Conservation (phyloP, 305 asterid species). For the Fraxinus ornus region DNA sequence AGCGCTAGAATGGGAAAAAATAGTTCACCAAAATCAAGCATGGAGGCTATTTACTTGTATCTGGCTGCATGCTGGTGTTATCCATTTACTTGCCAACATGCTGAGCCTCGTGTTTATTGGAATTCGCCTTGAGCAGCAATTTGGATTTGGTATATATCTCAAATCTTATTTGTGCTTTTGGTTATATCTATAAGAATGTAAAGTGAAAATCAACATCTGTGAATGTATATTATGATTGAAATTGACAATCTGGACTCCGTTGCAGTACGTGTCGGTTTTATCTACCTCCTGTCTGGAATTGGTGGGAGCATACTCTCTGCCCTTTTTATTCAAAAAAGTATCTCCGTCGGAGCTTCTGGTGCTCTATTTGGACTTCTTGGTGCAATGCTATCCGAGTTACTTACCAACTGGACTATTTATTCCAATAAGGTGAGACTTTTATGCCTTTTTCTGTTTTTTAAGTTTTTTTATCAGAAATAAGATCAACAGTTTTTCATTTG, state of each 20-base stretch:
- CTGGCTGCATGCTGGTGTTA: slow-evolving; percentile 95
- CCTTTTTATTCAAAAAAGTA: slow-evolving; percentile 64
- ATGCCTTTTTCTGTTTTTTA: neutral
- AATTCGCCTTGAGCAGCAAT: slow-evolving; percentile 94
- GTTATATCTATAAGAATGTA: neutral
- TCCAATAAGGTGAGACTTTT: slow-evolving; percentile 60
- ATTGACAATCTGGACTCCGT: neutral
- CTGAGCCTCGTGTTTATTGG: slow-evolving; percentile 84
- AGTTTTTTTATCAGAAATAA: neutral
- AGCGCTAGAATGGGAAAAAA: slow-evolving; percentile 77
- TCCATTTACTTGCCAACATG: slow-evolving; percentile 95
- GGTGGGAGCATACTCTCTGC: slow-evolving; percentile 84
- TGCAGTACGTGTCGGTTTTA: slow-evolving; percentile 79
- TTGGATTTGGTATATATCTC: slow-evolving; percentile 71
- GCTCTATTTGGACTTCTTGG: slow-evolving; percentile 92
- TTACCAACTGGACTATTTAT: slow-evolving; percentile 88
- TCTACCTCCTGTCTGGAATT: slow-evolving; percentile 73
- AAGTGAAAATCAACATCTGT: neutral
- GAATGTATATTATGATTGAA: neutral
- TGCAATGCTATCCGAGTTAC: slow-evolving; percentile 82
- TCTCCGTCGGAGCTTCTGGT: slow-evolving; percentile 93
- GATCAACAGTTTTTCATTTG: neutral
- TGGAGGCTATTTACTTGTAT: slow-evolving; percentile 92
- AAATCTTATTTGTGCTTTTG: neutral
- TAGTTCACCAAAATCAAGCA: slow-evolving; percentile 60